phyloP scores from a whole-genome alignment of 805 yeast species.

The Starmerella davenportii region DNA sequence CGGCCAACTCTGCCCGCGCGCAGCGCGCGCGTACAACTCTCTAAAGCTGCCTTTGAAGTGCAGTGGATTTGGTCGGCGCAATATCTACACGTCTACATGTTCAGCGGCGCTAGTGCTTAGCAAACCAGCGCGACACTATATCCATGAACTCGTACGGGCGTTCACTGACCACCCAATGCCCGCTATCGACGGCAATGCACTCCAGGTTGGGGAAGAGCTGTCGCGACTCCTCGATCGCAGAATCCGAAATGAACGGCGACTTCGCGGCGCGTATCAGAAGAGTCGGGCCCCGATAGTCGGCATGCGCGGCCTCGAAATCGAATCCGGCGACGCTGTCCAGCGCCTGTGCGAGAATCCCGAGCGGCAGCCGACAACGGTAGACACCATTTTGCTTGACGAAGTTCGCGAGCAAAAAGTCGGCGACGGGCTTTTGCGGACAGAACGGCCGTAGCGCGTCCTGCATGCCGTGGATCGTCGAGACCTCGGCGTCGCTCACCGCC shows the following conservation, averaged over 20 bases:
- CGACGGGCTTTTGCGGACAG: slow-evolving; percentile 40
- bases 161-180: slow-evolving; percentile 88
- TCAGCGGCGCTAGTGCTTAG: too few relatives aligned
- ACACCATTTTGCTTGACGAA: slow-evolving; percentile 27
- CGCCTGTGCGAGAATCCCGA: slow-evolving; percentile 46
- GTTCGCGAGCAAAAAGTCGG: slow-evolving; percentile 66
- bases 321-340: slow-evolving; percentile 56
- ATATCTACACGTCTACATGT: too few relatives aligned
- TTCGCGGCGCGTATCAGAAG: slow-evolving; percentile 63
- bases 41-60: too few relatives aligned
- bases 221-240: slow-evolving; percentile 53
- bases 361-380: slow-evolving; percentile 43
- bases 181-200: slow-evolving; percentile 56
- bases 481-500: slow-evolving; percentile 31
- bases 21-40: too few relatives aligned
- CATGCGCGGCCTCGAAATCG: slow-evolving; percentile 34
- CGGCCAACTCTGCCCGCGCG: too few relatives aligned
- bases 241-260: slow-evolving; percentile 69
- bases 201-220: slow-evolving; percentile 62
- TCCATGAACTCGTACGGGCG: slow-evolving; percentile 61
- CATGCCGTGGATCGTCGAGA: background rate
- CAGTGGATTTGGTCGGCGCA: too few relatives aligned
- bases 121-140: slow-evolving; percentile 42
- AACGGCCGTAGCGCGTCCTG: slow-evolving; percentile 36
- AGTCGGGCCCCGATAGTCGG: slow-evolving; percentile 52